phyloP scores from a whole-genome alignment of 73 alveolate genomes.

The Paramecium pentaurelia region DNA sequence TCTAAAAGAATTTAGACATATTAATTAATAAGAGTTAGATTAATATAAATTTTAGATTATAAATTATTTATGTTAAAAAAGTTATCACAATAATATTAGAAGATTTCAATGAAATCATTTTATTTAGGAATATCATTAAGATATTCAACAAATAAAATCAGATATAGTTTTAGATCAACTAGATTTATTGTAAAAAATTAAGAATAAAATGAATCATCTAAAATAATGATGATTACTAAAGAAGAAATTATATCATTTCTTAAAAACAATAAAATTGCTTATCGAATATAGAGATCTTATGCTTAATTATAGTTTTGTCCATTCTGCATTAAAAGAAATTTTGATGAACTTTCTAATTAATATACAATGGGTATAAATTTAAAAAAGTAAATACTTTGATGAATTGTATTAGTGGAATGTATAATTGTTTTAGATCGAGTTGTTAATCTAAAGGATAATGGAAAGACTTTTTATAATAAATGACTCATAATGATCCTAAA shows the following conservation, averaged over 20 bases:
- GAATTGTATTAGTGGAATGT: constrained; percentile 64
- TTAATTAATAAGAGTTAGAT: too few relatives aligned
- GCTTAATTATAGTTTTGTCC: constrained; percentile 71
- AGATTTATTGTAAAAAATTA: neutral
- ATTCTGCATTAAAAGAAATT: constrained; percentile 76
- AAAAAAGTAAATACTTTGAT: neutral
- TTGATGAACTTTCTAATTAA: constrained; percentile 67
- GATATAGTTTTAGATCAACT: neutral
- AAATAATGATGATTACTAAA: neutral
- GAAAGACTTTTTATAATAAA: neutral
- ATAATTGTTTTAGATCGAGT: constrained; percentile 71
- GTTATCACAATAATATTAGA: neutral
- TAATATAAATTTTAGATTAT: neutral
- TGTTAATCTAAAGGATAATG: constrained; percentile 58
- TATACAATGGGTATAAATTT: constrained; percentile 63
- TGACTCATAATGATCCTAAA: neutral
- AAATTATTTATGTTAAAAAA: neutral
- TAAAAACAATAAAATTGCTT: neutral
- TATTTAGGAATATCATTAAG: neutral
- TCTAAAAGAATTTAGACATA: too few relatives aligned
- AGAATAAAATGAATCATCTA: neutral
- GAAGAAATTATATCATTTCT: neutral
- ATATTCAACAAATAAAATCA: neutral
- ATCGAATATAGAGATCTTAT: neutral
- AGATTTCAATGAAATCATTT: neutral